Evolutionary conservation across 2,329 filamentous ascomycete genomes (phyloP).

Genomic region (Venturia oleaginea): DNA sequence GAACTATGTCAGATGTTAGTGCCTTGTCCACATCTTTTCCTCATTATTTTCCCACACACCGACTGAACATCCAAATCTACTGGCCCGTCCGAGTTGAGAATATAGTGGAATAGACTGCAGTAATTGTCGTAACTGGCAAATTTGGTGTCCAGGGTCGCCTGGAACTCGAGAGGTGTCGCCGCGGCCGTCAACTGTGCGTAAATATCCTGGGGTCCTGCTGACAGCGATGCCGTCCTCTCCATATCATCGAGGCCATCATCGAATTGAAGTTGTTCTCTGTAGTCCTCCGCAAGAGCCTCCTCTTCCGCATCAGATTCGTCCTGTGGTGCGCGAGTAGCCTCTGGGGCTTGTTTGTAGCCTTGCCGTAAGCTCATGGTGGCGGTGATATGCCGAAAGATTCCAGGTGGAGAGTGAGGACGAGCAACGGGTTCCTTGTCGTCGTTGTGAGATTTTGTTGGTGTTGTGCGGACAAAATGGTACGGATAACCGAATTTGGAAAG

Average conservation of each 20-base stretch:
- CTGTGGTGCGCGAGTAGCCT: constrained; percentile 36
- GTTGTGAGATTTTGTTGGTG: background rate
- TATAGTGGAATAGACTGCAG: constrained; percentile 98
- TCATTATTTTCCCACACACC: constrained; percentile 47
- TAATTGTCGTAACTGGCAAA: constrained; percentile 99
- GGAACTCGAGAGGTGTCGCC: constrained; percentile 91
- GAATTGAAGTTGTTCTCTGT: constrained; percentile 92
- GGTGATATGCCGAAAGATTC: background rate
- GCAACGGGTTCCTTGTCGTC: background rate
- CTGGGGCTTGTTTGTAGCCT: constrained; percentile 27
- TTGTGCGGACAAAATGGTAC: background rate
- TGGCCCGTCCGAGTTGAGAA: constrained; percentile 97
- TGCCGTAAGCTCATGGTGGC: constrained; percentile 26
- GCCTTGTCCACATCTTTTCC: constrained; percentile 8
- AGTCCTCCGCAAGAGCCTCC: constrained; percentile 90
- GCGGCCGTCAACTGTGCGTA: constrained; percentile 86
- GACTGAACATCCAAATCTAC: constrained; percentile 95
- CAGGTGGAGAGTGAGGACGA: background rate
- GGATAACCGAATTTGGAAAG: background rate
- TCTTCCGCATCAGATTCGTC: constrained; percentile 94
- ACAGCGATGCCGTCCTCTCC: constrained; percentile 54
- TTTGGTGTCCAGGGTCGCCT: constrained; percentile 90
- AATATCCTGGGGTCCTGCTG: constrained; percentile 66
- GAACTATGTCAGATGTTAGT: constrained; percentile 50
- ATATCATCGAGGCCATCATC: constrained; percentile 63